These are phyloP conservation scores for Lagenaria siceraria DNA, from an alignment of 306 rosid genomes.

Conservation along the genomic window DNA sequence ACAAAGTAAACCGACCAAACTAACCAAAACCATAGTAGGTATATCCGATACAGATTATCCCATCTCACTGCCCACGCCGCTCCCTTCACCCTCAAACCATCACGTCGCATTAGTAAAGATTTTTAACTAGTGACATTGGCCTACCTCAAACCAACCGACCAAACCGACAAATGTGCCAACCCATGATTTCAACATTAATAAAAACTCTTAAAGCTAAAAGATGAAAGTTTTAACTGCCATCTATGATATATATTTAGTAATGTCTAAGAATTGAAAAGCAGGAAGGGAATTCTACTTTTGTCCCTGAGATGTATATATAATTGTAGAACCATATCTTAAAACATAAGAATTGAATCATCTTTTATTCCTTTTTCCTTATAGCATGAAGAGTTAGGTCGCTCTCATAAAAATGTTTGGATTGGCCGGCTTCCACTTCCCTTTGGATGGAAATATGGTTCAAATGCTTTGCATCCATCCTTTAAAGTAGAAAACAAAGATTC, in stretches of 20 bases:
- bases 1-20: not conserved
- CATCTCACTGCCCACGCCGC: not conserved
- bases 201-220: not conserved
- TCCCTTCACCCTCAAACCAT: not conserved
- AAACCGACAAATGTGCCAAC: not conserved
- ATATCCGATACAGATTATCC: not conserved
- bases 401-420: not conserved
- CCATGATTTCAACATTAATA: not conserved
- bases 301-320: not conserved
- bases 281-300: not conserved
- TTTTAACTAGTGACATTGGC: not conserved
- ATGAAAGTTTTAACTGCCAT: not conserved
- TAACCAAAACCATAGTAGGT: not conserved
- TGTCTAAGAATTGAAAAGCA: not conserved
- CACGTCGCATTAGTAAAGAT: not conserved
- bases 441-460: not conserved
- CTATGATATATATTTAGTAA: not conserved
- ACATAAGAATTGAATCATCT: not conserved
- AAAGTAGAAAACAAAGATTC: not conserved
- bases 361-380: not conserved
- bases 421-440: not conserved
- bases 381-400: not conserved
- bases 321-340: not conserved
- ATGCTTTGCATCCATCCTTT: not conserved
- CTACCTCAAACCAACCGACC: not conserved